Conservation (phyloP, 2,329 filamentous ascomycete genomes). For the Huntiella savannae region DNA sequence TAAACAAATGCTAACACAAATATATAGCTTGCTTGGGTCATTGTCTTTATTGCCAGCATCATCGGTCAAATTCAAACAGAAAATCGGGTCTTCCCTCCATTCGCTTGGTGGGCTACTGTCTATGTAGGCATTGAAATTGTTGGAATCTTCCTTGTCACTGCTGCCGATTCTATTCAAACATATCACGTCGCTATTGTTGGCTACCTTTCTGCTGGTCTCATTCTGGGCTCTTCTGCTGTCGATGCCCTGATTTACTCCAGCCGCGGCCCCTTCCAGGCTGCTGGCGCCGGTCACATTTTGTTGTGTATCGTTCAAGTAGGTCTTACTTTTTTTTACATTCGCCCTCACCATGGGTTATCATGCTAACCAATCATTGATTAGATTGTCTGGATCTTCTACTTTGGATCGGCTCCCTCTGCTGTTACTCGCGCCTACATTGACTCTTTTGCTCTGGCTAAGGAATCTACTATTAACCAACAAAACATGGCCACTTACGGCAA, state of each 20-base stretch:
- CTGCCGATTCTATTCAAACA: slow-evolving; percentile 63
- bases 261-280: slow-evolving; percentile 59
- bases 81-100: slow-evolving; percentile 49
- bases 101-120: slow-evolving; percentile 78
- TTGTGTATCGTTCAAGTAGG: slow-evolving; percentile 81
- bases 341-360: background rate
- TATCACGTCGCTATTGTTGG: slow-evolving; percentile 87
- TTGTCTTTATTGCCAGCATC: slow-evolving; percentile 73
- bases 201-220: slow-evolving; percentile 65
- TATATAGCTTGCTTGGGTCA: slow-evolving; percentile 75
- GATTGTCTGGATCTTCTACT: slow-evolving; percentile 99
- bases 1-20: slow-evolving; percentile 13
- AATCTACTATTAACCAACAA: slow-evolving; percentile 47
- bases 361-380: slow-evolving; percentile 20
- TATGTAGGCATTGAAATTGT: slow-evolving; percentile 72
- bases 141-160: slow-evolving; percentile 65
- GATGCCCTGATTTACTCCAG: slow-evolving; percentile 69
- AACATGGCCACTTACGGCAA: slow-evolving; percentile 58
- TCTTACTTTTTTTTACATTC: slow-evolving; percentile 13
- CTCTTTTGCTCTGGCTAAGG: slow-evolving; percentile 87
- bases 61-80: slow-evolving; percentile 17
- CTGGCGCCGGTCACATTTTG: slow-evolving; percentile 81
- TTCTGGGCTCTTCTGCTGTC: slow-evolving; percentile 69
- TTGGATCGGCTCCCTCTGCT: slow-evolving; percentile 77
- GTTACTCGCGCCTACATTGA: slow-evolving; percentile 81